Evolutionary conservation across 2,329 filamentous ascomycete genomes (phyloP).

Genomic region (Penicillium sp.): DNA sequence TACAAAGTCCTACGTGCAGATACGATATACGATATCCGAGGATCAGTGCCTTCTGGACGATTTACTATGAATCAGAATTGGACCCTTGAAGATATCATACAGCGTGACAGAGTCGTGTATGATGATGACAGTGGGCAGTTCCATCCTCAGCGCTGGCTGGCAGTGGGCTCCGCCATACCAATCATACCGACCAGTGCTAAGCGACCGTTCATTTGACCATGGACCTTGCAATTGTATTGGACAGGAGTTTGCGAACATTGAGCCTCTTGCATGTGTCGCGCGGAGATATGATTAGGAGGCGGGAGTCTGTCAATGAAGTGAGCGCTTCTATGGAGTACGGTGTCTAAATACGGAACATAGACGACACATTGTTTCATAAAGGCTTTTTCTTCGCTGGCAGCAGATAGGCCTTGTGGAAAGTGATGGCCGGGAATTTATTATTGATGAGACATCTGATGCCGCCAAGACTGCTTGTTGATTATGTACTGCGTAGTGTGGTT

Average conservation of each 20-base stretch:
- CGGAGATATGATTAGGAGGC: slow-evolving; percentile 19
- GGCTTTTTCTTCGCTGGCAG: background rate
- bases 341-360: background rate
- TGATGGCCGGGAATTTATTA: background rate
- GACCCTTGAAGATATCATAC: slow-evolving; percentile 14
- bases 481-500: background rate
- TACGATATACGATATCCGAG: no score
- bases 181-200: slow-evolving; percentile 42
- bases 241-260: slow-evolving; percentile 49
- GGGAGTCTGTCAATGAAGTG: slow-evolving; percentile 5
- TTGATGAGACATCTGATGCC: background rate
- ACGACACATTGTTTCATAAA: background rate
- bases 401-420: background rate
- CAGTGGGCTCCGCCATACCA: slow-evolving; percentile 22
- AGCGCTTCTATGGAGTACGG: no score
- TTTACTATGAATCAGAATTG: background rate
- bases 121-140: slow-evolving; percentile 25
- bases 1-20: no score
- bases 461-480: background rate
- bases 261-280: slow-evolving; percentile 26
- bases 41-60: no score
- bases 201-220: slow-evolving; percentile 49
- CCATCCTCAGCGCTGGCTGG: slow-evolving; percentile 39
- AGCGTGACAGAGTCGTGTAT: slow-evolving; percentile 19
- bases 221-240: slow-evolving; percentile 51